phyloP scores from a whole-genome alignment of 768 basidiomycete species.

The Tulasnella sp. region DNA sequence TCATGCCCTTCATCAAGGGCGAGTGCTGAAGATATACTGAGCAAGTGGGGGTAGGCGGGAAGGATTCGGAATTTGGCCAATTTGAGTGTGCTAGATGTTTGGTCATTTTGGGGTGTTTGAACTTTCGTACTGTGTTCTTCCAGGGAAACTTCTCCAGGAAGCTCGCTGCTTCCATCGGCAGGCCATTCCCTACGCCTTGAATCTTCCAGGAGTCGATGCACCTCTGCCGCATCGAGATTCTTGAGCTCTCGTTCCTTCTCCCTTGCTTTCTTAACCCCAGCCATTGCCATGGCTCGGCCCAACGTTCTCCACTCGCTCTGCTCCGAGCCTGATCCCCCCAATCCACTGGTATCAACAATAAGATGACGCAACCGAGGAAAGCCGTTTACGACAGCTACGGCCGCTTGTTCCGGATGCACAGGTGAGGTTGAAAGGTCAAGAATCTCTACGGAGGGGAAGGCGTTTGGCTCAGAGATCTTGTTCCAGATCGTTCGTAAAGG shows the following conservation, averaged over 20 bases:
- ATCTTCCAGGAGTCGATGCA: neutral
- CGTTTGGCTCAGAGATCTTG: conserved; percentile 38
- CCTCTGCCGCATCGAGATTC: neutral
- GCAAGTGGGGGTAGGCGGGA: conserved; percentile 50
- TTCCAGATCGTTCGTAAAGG: conserved; percentile 59
- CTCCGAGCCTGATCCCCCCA: conserved; percentile 49
- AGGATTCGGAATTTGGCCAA: conserved; percentile 49
- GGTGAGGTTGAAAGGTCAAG: conserved; percentile 73
- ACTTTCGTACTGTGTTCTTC: neutral
- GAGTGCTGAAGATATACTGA: conserved; percentile 44
- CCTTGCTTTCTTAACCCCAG: conserved; percentile 56
- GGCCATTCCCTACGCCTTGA: neutral
- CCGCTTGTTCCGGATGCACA: conserved; percentile 44
- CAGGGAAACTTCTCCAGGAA: neutral
- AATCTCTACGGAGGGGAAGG: conserved; percentile 50
- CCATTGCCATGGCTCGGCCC: conserved; percentile 58
- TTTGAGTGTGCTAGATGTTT: neutral
- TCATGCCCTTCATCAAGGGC: neutral
- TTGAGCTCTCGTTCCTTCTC: conserved; percentile 63
- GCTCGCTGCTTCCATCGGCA: neutral
- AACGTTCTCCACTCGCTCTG: conserved; percentile 53
- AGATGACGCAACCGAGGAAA: conserved; percentile 57
- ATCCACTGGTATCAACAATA: conserved; percentile 62
- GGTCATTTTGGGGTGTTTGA: neutral
- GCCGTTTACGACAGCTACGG: conserved; percentile 48